Conservation (phyloP, 1,139 yeast genomes). For the Taphrina betulina region DNA sequence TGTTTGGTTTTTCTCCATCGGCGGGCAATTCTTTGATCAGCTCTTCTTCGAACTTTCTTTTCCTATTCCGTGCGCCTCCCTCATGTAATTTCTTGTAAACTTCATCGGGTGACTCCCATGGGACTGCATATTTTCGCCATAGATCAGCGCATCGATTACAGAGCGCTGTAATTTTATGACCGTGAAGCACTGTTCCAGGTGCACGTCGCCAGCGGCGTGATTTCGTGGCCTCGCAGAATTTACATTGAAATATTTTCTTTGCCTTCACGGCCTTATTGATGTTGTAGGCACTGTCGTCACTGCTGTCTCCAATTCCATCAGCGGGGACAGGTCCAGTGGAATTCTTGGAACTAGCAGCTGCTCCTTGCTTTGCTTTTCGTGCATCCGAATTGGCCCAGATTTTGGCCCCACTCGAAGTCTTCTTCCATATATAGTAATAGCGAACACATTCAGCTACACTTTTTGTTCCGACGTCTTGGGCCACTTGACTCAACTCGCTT, state of each 20-base stretch:
- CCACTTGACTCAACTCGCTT: constrained; percentile 75
- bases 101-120: constrained; percentile 82
- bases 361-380: constrained; percentile 56
- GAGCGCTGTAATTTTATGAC: constrained; percentile 52
- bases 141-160: constrained; percentile 84
- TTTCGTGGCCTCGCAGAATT: constrained; percentile 58
- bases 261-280: constrained; percentile 48
- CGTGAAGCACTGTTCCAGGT: constrained; percentile 57
- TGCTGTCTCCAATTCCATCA: constrained; percentile 60
- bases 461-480: constrained; percentile 65
- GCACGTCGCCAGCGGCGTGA: constrained; percentile 70
- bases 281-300: constrained; percentile 71
- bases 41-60: constrained; percentile 68
- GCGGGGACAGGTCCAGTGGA: constrained; percentile 36
- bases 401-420: constrained; percentile 66
- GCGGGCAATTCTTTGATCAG: constrained; percentile 56
- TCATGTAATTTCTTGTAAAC: constrained; percentile 55
- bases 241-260: constrained; percentile 55
- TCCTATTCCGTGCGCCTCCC: constrained; percentile 54
- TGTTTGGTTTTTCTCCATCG: constrained; percentile 25
- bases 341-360: constrained; percentile 38
- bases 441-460: constrained; percentile 75
- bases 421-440: constrained; percentile 88
- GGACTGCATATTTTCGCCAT: constrained; percentile 87
- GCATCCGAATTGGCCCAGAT: constrained; percentile 87